Conservation (phyloP, 495 filamentous ascomycete species). For the Hypoxylon perforatum region DNA sequence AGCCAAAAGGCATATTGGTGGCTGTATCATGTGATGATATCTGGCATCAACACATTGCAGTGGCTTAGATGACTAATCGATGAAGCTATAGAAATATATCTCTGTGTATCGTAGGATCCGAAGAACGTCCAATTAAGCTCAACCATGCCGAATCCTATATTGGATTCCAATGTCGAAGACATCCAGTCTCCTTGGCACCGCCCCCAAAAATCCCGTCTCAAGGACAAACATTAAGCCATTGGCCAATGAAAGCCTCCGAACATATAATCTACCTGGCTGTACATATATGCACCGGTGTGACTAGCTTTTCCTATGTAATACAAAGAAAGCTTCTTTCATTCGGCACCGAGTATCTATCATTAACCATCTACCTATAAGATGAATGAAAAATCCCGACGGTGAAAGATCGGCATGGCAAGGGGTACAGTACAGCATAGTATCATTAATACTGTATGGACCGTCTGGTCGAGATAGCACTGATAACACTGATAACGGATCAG, state of each 20-base stretch:
- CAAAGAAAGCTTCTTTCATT: background rate
- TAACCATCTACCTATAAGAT: too few relatives aligned
- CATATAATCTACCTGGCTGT: background rate
- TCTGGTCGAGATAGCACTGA: conserved; percentile 10
- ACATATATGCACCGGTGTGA: background rate
- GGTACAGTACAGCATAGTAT: conserved; percentile 7
- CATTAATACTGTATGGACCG: conserved; percentile 14
- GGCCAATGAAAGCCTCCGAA: background rate
- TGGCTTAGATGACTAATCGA: background rate
- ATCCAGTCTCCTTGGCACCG: conserved; percentile 20
- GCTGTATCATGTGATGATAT: background rate
- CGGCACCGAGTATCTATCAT: too few relatives aligned
- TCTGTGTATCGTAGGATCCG: too few relatives aligned
- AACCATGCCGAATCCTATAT: conserved; percentile 7
- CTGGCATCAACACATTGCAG: background rate
- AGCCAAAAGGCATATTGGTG: too few relatives aligned
- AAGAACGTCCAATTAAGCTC: conserved; percentile 34
- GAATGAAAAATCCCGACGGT: too few relatives aligned
- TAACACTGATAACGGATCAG: conserved; percentile 1
- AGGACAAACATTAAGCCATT: background rate
- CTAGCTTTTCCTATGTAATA: background rate
- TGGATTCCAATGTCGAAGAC: conserved; percentile 12
- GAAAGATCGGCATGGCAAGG: background rate
- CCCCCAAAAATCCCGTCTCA: conserved; percentile 8
- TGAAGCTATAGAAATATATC: background rate